A percentile compares a stretch with the other conserved stretches of the same genome.
Conservation (phyloP, 2,329 filamentous ascomycete genomes). For the Aspergillus arachidicola region DNA sequence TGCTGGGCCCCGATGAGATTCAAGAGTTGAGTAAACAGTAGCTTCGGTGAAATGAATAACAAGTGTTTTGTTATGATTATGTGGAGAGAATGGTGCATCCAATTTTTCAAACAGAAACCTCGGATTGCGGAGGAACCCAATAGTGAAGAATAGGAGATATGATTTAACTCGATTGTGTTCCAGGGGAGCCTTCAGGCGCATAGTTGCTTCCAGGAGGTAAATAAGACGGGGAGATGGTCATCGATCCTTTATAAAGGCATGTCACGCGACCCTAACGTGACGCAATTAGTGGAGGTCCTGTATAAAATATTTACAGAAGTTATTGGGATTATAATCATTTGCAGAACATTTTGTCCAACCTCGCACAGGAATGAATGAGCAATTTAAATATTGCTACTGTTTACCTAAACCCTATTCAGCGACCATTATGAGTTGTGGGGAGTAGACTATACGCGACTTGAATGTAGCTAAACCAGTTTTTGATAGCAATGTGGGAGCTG, state of each 20-base stretch:
- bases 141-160: not conserved
- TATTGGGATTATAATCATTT: no score
- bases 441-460: no score
- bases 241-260: not conserved
- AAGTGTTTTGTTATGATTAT: not conserved
- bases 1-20: slow-evolving; percentile 61
- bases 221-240: not conserved
- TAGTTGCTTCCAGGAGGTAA: not conserved
- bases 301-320: no score
- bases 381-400: no score
- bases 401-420: no score
- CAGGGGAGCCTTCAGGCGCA: not conserved
- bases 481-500: no score
- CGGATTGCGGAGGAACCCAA: not conserved
- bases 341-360: no score
- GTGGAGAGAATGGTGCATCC: no score
- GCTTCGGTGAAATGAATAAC: not conserved
- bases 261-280: not conserved
- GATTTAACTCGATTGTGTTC: not conserved
- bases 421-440: no score
- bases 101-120: not conserved
- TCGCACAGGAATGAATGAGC: no score
- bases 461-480: no score
- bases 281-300: no score
- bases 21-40: slow-evolving; percentile 19